Evolutionary conservation across 345 rosid genomes (phyloP), one percentile per base, ranked within the genome.

Genomic region (Trapa bicornis): DNA sequence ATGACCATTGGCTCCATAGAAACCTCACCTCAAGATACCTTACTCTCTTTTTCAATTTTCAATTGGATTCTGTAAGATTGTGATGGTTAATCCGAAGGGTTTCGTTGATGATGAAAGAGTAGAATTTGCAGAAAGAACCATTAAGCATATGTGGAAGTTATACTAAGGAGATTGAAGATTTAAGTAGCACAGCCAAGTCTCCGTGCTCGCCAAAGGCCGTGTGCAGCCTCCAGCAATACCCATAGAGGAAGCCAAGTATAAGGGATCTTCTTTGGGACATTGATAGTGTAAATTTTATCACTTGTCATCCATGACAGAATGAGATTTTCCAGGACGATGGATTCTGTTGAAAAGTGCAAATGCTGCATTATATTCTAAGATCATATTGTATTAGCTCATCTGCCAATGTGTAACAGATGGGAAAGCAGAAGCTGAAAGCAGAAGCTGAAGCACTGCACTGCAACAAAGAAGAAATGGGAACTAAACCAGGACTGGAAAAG

Each of bases 11-110:
- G 29, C 29, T 22, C 29, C 29, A 22, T 22, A 22, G 32, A 37
- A 48, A 36, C 57, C 36, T 50, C 50, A 89, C 98, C 98, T 83
- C 81, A 93, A 93, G 67, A 93, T 68, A 90, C 90, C 70, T 93
- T 96, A 80, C 90, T 95, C 75, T 93, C 98, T 0, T 22, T 22
- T 22, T 22, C 29, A 22, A 22, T 22, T 22, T 22, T 22, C 29
- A 22, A 22, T 22, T 22, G 29, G 29, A 22, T 22, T 22, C 29
- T 22, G 29, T 22, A 22, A 22, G 29, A 22, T 22, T 22, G 29
- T 22, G 29, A 22, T 22, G 29, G 29, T 22, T 22, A 22, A 22
- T 22, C 29, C 29, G 29, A 22, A 22, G 29, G 29, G 29, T 22
- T 22, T 22, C 29, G 29, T 22, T 22, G 29, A 22, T 22, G 29